A percentile compares a stretch with the other conserved stretches of the same genome.
These are phyloP conservation scores for Skeletonema marinoi DNA, from an alignment of 108 stramenopile species.

Conservation along the genomic window DNA sequence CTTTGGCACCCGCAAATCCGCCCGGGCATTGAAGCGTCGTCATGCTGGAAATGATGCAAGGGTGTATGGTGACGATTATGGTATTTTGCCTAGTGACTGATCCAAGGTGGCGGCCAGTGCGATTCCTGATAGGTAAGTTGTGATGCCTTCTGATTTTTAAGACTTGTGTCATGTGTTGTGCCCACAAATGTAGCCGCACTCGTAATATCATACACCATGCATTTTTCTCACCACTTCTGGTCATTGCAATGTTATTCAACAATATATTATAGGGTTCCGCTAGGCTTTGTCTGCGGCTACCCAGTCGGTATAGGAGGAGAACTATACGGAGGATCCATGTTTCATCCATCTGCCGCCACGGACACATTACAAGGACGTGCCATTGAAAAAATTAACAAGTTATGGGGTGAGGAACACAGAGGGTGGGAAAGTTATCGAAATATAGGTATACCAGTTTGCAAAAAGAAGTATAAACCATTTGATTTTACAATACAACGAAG, in stretches of 20 bases:
- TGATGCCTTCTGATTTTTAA: background rate
- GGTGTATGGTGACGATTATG: slow-evolving; percentile 84
- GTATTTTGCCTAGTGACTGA: slow-evolving; percentile 84
- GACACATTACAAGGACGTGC: slow-evolving; percentile 83
- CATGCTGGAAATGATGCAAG: slow-evolving; percentile 47
- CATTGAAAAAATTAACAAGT: slow-evolving; percentile 78
- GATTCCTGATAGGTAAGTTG: slow-evolving; percentile 80
- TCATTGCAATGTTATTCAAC: background rate
- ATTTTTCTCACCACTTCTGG: background rate
- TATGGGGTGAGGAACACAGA: slow-evolving; percentile 65
- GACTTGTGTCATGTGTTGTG: background rate
- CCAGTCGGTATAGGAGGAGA: slow-evolving; percentile 69
- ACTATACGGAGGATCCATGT: slow-evolving; percentile 87
- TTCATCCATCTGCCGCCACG: slow-evolving; percentile 73
- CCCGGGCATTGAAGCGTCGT: slow-evolving; percentile 28
- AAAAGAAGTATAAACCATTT: slow-evolving; percentile 90
- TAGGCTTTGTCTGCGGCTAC: slow-evolving; percentile 91
- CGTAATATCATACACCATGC: background rate
- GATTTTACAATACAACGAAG: slow-evolving; percentile 43
- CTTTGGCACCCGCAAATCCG: slow-evolving; percentile 38
- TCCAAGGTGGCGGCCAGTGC: slow-evolving; percentile 79
- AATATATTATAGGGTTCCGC: slow-evolving; percentile 71
- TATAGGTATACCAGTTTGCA: slow-evolving; percentile 86
- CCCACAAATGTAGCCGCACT: background rate
- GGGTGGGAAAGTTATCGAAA: slow-evolving; percentile 65